These are phyloP conservation scores for Xylaria palmicola DNA, from an alignment of 495 filamentous ascomycete species.

Conservation along the genomic window DNA sequence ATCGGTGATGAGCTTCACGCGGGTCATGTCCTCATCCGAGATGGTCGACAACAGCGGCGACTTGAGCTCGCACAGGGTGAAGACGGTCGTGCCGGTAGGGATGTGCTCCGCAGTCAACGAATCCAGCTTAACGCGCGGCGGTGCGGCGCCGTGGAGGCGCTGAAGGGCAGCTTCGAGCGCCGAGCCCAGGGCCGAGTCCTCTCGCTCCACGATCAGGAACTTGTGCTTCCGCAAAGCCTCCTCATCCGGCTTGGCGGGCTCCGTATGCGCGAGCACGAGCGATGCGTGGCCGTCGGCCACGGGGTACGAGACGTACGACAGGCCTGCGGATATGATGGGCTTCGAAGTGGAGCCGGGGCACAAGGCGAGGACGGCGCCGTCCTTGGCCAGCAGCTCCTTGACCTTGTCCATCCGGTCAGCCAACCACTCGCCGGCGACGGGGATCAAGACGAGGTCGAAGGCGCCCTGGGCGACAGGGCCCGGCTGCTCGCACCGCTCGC, in stretches of 20 bases:
- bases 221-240: not conserved
- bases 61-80: not conserved
- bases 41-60: not conserved
- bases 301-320: not conserved
- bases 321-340: not conserved
- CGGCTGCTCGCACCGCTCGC: not conserved
- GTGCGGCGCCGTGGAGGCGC: not conserved
- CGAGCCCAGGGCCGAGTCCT: not conserved
- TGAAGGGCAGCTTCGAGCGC: not conserved
- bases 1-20: conserved; percentile 32
- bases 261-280: not conserved
- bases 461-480: not conserved
- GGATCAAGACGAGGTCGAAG: not conserved
- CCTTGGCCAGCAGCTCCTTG: not conserved
- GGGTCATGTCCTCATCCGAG: conserved; percentile 28
- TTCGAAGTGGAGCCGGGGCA: not conserved
- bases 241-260: not conserved
- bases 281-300: not conserved
- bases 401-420: not conserved
- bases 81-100: not conserved
- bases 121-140: not conserved
- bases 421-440: not conserved
- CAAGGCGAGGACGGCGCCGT: not conserved
- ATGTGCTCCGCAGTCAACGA: not conserved
- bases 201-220: not conserved